Evolutionary conservation across 805 yeast genomes (phyloP).

Genomic region (Metschnikowia shivogae): DNA sequence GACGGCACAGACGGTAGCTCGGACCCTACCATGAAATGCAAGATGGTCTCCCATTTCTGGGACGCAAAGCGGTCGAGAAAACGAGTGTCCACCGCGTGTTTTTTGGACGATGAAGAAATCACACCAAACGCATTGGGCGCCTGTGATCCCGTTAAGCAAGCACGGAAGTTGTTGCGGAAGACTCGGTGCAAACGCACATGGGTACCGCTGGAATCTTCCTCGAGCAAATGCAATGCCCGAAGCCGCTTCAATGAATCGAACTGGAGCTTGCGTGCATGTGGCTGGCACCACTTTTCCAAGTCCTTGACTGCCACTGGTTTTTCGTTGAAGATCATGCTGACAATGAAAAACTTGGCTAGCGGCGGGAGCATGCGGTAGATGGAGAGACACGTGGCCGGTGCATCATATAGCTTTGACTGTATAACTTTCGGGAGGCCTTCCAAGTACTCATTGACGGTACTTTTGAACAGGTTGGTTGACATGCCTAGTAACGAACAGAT

Average conservation of each 20-base stretch:
- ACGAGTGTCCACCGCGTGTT: slow-evolving; percentile 54
- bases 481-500: background rate
- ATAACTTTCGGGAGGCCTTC: slow-evolving; percentile 86
- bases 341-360: slow-evolving; percentile 80
- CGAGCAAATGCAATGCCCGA: slow-evolving; percentile 69
- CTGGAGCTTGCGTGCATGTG: slow-evolving; percentile 53
- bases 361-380: slow-evolving; percentile 87
- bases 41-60: slow-evolving; percentile 87
- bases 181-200: slow-evolving; percentile 60
- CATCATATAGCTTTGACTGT: slow-evolving; percentile 73
- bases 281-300: slow-evolving; percentile 72
- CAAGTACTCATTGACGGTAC: slow-evolving; percentile 80
- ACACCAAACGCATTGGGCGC: slow-evolving; percentile 73
- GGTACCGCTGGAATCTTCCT: slow-evolving; percentile 49
- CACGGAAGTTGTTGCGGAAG: slow-evolving; percentile 70
- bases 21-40: slow-evolving; percentile 97
- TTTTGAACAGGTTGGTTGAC: slow-evolving; percentile 42
- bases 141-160: slow-evolving; percentile 79
- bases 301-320: slow-evolving; percentile 63
- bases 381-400: slow-evolving; percentile 91
- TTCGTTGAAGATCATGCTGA: slow-evolving; percentile 82
- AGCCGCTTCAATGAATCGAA: slow-evolving; percentile 77
- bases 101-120: slow-evolving; percentile 50
- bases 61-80: slow-evolving; percentile 79
- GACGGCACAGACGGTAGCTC: slow-evolving; percentile 64